Base-by-base conservation (phyloP, 768 basidiomycete genomes). In the Artomyces pyxidatus region DNA sequence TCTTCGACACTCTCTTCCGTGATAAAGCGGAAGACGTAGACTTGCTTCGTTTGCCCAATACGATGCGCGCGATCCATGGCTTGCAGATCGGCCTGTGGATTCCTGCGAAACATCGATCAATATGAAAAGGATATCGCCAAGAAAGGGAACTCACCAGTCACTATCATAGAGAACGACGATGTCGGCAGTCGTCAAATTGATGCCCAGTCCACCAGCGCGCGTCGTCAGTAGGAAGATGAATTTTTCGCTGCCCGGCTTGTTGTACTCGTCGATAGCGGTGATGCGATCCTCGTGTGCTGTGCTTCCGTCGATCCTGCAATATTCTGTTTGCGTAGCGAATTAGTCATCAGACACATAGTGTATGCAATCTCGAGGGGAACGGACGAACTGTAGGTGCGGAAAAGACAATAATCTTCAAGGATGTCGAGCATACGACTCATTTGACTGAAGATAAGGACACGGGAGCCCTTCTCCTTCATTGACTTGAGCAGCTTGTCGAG, bases 361-460 rank as follows among this genome's bases (percentile, higher is more conserved):
- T 47, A 32, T 35, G 55, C 56, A 58, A 52, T 32, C 37, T 29
- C 7, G 27, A 51, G 0, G 19, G 21, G 6, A 19, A 27, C 26
- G 3, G 14, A 45, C 90, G 45, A 59, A 96, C 95, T 83, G 68
- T 87, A 94, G 48, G 70, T 69, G 40, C 94, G 73, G 72, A 97
- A 99, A 52, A 95, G 71, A 65, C 93, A 97, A 65, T 94, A 98
- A 62, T 98, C 95, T 63, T 98, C 95, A 39, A 99, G 66, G 50
- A 99, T 98, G 65, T 99, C 96, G 42, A 97, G 75, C 50, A 98
- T 88, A n/a, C 96, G 85, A 67, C 90, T 94, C 96, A 99, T 98
- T 66, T 98, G 96, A 59, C 91, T 95, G 72, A 99, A 99, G 52
- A 99, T 96, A 56, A 97, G 78, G 3, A 93, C 88, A 7, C 95